Evolutionary conservation across 371 early-diverging fungal genomes (phyloP), one percentile per base, ranked within the genome.

Genomic region (Globomyces sp.): DNA sequence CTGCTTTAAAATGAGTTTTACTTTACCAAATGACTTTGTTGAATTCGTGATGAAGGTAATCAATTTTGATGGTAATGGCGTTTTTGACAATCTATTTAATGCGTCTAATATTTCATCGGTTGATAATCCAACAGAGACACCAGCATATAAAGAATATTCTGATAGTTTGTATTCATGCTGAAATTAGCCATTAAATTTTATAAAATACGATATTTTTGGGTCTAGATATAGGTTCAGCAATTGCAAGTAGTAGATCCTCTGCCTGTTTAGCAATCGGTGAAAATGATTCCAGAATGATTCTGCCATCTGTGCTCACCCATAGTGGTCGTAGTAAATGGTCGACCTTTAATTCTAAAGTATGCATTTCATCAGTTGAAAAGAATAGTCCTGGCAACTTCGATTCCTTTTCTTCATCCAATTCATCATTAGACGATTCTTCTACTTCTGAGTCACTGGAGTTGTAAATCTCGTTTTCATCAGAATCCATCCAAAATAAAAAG

Each of bases 121-220:
- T 62, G 96, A 93, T 65, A 99, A 80, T 3, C 99, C 99, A 4
- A 99, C 99, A 59, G 96, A 95, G 1, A 99, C 99, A 3, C 99
- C 99, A 8, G 99, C 99, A 74, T 99, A 99, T 2, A 99, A 81
- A 4, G 99, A 98, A 75, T 97, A 98, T 1, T 96, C 87, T 0
- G 99, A 99, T 55, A 99, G 79, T 73, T 92, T 93, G 83, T 99
- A 99, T 78, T 99, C 99, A 71, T 99, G 99, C 24, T 24, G 24
- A 24, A 24, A 24, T 53, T 99, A 90, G 65, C 92, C 87, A 4
- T 89, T 81, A 3, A 99, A 75, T 43, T 77, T 67, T 61, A 41
- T 6, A 10, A 11, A 13, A 24, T 6, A 2, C 10, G 9, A 63
- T 36, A 9, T 34, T 34, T 9, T n/a, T 34, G 10, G 57, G 47